Conservation (phyloP, 768 basidiomycete genomes). For the Tulasnella sp. region DNA sequence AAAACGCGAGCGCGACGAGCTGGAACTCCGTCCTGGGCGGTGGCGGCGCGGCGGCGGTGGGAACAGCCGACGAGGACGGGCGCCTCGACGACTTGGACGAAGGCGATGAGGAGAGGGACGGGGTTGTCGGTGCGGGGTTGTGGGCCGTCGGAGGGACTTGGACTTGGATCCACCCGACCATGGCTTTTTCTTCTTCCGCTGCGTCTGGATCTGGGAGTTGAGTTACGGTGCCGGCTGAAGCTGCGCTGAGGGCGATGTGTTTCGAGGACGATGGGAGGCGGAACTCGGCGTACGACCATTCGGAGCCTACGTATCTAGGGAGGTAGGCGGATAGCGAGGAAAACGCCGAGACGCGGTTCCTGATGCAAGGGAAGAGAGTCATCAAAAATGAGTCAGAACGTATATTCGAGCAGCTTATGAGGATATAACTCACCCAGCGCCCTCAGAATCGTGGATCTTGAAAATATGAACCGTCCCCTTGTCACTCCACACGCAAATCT, state of each 20-base stretch:
- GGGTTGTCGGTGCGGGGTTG: background rate
- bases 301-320: conserved; percentile 85
- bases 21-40: conserved; percentile 41
- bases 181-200: conserved; percentile 73
- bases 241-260: conserved; percentile 66
- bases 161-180: conserved; percentile 73
- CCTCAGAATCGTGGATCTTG: conserved; percentile 33
- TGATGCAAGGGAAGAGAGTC: conserved; percentile 22
- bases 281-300: conserved; percentile 93
- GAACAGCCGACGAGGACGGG: background rate
- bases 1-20: conserved; percentile 73
- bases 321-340: conserved; percentile 70
- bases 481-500: conserved; percentile 87
- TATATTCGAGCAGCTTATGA: background rate
- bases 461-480: conserved; percentile 92
- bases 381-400: background rate
- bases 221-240: conserved; percentile 36
- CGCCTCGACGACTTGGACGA: background rate
- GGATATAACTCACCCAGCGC: background rate
- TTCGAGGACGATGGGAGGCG: conserved; percentile 76
- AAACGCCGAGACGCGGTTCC: conserved; percentile 76
- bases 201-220: conserved; percentile 39
- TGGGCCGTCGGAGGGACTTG: conserved; percentile 19
- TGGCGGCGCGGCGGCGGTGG: background rate
- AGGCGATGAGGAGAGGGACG: background rate